Base-by-base conservation (phyloP, 768 basidiomycete genomes). In the Artomyces pyxidatus region DNA sequence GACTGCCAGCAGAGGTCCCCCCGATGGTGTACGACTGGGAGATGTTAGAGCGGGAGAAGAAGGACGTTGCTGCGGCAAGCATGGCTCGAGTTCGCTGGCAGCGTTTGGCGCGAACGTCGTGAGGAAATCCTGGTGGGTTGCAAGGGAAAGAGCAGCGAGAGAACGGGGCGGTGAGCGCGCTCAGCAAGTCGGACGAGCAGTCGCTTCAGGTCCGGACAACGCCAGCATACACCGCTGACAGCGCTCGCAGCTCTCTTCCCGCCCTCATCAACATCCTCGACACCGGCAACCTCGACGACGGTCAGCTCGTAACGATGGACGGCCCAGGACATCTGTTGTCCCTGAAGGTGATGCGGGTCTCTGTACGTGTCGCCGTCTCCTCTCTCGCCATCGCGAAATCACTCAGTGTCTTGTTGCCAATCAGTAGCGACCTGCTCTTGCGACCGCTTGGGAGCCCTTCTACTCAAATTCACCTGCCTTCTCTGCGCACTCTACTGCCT, bases 331-430 rank as follows among this genome's bases (percentile, higher is more conserved):
- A 89, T 63, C 68, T 83, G 30, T 62, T 91, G 37, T 83, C 88
- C 3, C 70, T 91, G 57, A 91, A 91, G 65, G 88, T 90, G 49
- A 91, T 91, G 85, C 78, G 88, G 47, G 77, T 88, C 50, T 90
- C 88, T 63, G 88, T 91, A 68, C 66, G 87, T 81, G 32, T 38
- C 37, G 39, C 29, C 23, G n/a, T n/a, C n/a, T 37, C 14, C 38
- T 26, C 42, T 52, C 43, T 52, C 49, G 35, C 26, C 46, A 30
- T 16, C 11, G 16, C 4, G 37, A 47, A 39, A 37, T 35, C 25
- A 32, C 50, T 48, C 38, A 47, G 46, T 49, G 42, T 50, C 38
- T 19, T 48, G 39, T 45, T n/a, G n/a, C 42, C 47, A 47, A 35
- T 47, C 45, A 60, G 58, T 60, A 89, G 87, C 76, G 86, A 55